Evolutionary conservation across 23 red algal species (phyloP), one percentile per base, ranked within the genome.

Genomic region (Chondrus crispus): DNA sequence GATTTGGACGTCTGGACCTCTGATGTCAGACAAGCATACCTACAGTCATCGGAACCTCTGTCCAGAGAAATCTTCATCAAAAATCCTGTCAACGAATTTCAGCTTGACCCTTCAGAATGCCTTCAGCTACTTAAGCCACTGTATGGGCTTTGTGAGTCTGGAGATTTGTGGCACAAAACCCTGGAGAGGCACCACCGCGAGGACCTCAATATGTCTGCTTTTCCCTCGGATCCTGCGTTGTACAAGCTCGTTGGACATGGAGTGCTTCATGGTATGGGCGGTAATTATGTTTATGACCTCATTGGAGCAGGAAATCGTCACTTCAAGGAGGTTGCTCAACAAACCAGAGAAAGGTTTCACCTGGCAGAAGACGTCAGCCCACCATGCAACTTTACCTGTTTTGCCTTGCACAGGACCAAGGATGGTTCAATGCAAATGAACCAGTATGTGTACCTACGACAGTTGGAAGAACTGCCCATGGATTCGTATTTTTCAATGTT

Each of bases 1-100:
- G 41, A 71, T 35, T 86, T 86, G 26, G 60, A 86, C 20, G 60
- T 86, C 19, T 86, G 82, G 82, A 86, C 82, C n/a, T 51, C 53
- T 29, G 53, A 86, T 70, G 60, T 86, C 16, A 26, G 9, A 26
- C 28, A 86, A 68, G 58, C 82, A 20, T 86, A 1, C 39, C 1
- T 80, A 16, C 74, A 80, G 41, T 80, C 36, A 18, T 80, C 74
- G 20, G 41, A 80, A 51, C 74, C 74, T 16, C 20, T 80, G 12
- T 19, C 74, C 12, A 24, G 74, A 16, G 0, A 80, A 20, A 52
- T 72, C 26, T 26, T 16, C 1, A 72, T 72, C 66, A 38, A 72
- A 72, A 72, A 72, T 29, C 24, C 33, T 16, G 24, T 38, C 18
- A 14, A 14, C 26, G 0, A 72, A 72, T 72, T 72, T 1, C 0